These are phyloP conservation scores for Neurospora tetraspora DNA, from an alignment of 495 filamentous ascomycete genomes.

Conservation along the genomic window DNA sequence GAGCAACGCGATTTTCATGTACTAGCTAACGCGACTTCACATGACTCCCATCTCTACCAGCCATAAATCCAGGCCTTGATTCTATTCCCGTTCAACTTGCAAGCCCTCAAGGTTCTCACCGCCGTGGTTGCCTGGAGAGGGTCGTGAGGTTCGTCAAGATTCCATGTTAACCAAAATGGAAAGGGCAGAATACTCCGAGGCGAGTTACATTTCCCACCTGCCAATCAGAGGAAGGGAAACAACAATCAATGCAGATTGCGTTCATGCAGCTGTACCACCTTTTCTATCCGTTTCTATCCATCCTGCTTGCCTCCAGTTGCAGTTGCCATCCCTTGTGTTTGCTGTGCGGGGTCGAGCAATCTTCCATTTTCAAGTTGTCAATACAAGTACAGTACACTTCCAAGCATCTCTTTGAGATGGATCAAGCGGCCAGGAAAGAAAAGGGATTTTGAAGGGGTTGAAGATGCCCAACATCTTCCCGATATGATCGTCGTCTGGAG, in stretches of 20 bases:
- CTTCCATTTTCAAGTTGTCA: neutral
- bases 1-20: neutral
- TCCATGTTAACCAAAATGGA: neutral
- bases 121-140: neutral
- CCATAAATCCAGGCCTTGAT: neutral
- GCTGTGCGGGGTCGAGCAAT: neutral
- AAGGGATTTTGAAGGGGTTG: neutral
- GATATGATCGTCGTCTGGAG: neutral
- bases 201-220: neutral
- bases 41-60: neutral
- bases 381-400: neutral
- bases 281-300: neutral
- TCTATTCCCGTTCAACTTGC: neutral
- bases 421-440: neutral
- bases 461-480: neutral
- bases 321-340: neutral
- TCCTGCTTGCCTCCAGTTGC: neutral
- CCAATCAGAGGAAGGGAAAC: neutral
- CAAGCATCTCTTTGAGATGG: neutral
- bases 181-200: neutral
- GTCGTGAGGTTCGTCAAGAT: neutral
- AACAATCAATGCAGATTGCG: neutral
- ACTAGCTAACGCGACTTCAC: neutral
- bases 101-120: neutral
- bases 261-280: neutral